Conservation (phyloP, 345 rosid genomes). For the Arabidopsis arenosa region DNA sequence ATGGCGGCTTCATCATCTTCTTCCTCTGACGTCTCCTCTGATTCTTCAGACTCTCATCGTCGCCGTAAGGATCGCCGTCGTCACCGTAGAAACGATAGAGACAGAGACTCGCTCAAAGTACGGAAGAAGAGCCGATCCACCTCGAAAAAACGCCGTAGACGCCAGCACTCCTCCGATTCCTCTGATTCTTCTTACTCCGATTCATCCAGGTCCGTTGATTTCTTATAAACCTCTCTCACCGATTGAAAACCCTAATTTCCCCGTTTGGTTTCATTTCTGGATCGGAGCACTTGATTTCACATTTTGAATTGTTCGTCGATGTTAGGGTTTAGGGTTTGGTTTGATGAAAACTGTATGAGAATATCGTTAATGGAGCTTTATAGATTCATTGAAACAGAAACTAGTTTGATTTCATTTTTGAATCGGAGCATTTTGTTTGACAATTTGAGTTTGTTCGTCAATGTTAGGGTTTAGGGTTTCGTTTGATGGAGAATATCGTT, state of each 20-base stretch:
- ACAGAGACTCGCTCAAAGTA: conserved; percentile 67
- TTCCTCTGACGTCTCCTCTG: conserved; percentile 56
- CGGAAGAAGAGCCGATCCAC: conserved; percentile 67
- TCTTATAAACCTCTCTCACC: neutral
- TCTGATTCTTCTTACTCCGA: conserved; percentile 57
- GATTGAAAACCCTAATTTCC: conserved; percentile 18
- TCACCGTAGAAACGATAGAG: conserved; percentile 48
- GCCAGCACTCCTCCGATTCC: conserved; percentile 53
- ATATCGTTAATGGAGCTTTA: neutral
- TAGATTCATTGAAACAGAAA: neutral
- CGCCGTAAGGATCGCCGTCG: conserved; percentile 62
- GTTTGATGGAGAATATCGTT: neutral
- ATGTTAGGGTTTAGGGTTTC: conserved; percentile 14
- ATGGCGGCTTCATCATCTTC: conserved; percentile 81
- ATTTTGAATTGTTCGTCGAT: neutral
- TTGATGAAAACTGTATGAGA: conserved; percentile 2
- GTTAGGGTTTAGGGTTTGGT: conserved; percentile 13
- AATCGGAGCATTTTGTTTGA: neutral
- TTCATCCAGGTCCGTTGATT: conserved; percentile 62
- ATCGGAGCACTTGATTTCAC: neutral
- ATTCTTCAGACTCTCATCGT: conserved; percentile 56
- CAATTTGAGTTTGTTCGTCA: neutral
- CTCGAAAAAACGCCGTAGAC: conserved; percentile 70
- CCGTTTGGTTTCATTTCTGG: neutral
- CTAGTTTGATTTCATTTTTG: neutral